A percentile compares a stretch with the other conserved stretches of the same genome.
phyloP scores from a whole-genome alignment of 768 basidiomycete species.

The Leccinum boreale region DNA sequence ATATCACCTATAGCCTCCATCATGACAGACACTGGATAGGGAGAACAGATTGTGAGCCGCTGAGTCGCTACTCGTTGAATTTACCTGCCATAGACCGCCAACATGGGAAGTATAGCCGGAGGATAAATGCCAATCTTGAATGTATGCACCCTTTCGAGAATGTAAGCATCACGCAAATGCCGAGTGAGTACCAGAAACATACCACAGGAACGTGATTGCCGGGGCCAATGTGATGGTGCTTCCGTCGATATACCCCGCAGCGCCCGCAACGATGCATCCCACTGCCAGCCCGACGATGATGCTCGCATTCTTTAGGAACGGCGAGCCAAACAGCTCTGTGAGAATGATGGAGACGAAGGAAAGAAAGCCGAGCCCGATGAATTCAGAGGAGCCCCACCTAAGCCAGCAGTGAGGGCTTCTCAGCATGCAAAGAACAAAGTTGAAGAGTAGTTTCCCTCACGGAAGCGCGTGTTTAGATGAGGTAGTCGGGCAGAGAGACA shows the following conservation, averaged over 20 bases:
- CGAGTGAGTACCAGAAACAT: background rate
- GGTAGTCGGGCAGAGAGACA: too few relatives aligned
- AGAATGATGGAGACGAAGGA: constrained; percentile 74
- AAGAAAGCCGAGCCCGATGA: constrained; percentile 85
- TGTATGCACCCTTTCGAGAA: constrained; percentile 54
- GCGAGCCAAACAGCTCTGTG: constrained; percentile 82
- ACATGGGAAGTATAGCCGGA: constrained; percentile 60
- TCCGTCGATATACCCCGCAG: constrained; percentile 74
- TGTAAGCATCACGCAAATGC: background rate
- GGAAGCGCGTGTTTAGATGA: constrained; percentile 66
- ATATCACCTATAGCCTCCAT: constrained; percentile 89
- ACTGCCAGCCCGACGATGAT: too few relatives aligned
- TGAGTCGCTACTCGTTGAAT: background rate
- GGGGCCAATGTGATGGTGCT: constrained; percentile 65
- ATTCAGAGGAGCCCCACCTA: constrained; percentile 79
- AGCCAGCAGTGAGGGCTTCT: too few relatives aligned
- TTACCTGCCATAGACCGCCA: constrained; percentile 57
- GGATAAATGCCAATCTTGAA: constrained; percentile 78
- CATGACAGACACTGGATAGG: constrained; percentile 53
- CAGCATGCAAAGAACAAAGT: background rate
- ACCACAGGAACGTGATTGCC: constrained; percentile 80
- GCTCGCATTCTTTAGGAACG: constrained; percentile 85
- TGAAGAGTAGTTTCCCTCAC: constrained; percentile 31
- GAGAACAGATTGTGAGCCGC: too few relatives aligned
- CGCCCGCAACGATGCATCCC: too few relatives aligned